phyloP scores from a whole-genome alignment of 108 stramenopile species.

The Cyclotella baltica region DNA sequence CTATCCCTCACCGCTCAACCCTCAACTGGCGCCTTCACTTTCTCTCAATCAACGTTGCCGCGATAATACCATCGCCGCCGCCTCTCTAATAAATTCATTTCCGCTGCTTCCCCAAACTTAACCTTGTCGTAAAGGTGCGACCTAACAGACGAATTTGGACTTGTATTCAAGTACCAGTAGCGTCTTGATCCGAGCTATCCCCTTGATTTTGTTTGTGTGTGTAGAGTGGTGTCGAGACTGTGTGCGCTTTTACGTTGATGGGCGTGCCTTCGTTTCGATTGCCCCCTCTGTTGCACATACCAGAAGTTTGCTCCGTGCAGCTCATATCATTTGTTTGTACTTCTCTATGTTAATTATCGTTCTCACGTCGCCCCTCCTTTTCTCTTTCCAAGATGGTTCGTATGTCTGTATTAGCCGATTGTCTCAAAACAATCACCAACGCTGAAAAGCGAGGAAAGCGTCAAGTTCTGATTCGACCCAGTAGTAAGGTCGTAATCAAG shows the following conservation, averaged over 20 bases:
- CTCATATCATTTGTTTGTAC: not conserved
- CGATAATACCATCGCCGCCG: not conserved
- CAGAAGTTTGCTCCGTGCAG: too few relatives aligned
- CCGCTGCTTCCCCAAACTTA: not conserved
- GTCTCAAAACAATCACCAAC: conserved; percentile 99
- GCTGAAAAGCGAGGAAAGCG: conserved; percentile 99
- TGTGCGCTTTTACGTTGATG: too few relatives aligned
- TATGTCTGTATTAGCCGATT: conserved; percentile 99
- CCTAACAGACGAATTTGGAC: conserved; percentile 36
- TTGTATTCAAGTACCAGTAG: conserved; percentile 37
- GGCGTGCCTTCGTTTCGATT: too few relatives aligned
- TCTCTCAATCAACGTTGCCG: not conserved
- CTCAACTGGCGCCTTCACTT: too few relatives aligned
- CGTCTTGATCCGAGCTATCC: conserved; percentile 4
- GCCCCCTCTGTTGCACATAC: too few relatives aligned
- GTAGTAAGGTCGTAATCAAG: conserved; percentile 99
- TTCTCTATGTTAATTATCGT: not conserved
- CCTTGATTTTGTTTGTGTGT: not conserved
- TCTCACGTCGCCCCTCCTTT: not conserved
- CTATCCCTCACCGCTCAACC: not conserved
- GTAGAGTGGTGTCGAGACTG: not conserved
- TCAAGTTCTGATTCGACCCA: conserved; percentile 99
- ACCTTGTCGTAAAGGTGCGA: conserved; percentile 29
- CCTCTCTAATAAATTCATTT: not conserved
- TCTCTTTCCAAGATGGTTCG: conserved; percentile 92